Base-by-base conservation (phyloP, 345 rosid genomes). In the Cardamine resedifolia region DNA sequence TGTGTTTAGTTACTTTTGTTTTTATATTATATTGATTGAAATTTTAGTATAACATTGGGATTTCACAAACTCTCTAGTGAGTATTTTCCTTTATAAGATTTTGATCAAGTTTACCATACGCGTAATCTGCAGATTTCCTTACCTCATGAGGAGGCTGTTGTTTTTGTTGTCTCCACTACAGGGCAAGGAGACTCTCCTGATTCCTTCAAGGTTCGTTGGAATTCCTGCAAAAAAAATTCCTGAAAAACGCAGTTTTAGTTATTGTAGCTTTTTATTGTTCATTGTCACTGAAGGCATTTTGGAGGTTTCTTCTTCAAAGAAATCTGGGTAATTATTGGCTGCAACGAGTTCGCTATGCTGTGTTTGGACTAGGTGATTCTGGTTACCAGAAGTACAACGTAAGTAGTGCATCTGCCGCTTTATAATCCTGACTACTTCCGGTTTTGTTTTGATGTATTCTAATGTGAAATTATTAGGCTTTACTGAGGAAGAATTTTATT, bases 161-260 rank as follows among this genome's bases (percentile, higher is more conserved):
- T 94, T 68, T 91, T 94, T 82, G 90, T 89, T 56, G 96, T 81
- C 61, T 91, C 98, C 43, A 94, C 99, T 64, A 91, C 99, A 16
- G 97, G 97, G 60, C 99, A 94, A 82, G 97, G 97, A 69, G 99
- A 88, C 77, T 33, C 86, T n/a, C 97, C 99, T 3, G 93, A 94
- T 80, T 78, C 93, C 58, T 85, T 94, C 81, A 89, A 88, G 93
- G 96, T 88, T 55, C 23, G 34, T 55, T 69, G 2, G 14, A 24
- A 45, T 9, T 56, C 12, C 4, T 51, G 30, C 50, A 5, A 28
- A 18, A n/a, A n/a, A n/a, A n/a, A n/a, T 53, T 33, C 60, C n/a
- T 43, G 33, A 16, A 69, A 23, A 51, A 14, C 14, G 2, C n/a
- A 28, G 5, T 27, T 38, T 55, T 19, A 5, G 8, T 16, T 55